Evolutionary conservation across 2,329 filamentous ascomycete species (phyloP).

Genomic region (Nakataea oryzae): DNA sequence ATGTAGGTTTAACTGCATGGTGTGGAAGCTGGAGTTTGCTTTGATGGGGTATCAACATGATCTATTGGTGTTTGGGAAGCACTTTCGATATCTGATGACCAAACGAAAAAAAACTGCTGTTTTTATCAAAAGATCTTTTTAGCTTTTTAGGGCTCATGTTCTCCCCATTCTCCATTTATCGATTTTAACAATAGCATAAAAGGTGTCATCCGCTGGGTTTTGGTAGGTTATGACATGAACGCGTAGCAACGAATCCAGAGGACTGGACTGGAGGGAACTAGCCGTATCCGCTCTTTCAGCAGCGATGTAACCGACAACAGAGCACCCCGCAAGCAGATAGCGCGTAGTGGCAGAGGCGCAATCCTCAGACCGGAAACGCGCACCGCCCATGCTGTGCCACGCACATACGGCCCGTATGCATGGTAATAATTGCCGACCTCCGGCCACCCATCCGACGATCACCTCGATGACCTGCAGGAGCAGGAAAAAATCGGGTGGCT

Average conservation of each 20-base stretch:
- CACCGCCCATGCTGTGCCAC: not conserved
- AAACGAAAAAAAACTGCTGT: not conserved
- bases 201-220: no score
- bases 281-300: no score
- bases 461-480: conserved; percentile 2
- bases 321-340: not conserved
- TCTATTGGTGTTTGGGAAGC: not conserved
- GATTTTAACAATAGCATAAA: no score
- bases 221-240: no score
- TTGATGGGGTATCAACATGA: not conserved
- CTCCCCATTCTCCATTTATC: no score
- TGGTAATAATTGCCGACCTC: not conserved
- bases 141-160: no score
- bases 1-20: not conserved
- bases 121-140: not conserved
- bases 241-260: no score
- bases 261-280: no score
- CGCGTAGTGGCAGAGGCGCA: not conserved
- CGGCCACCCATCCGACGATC: not conserved
- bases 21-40: not conserved
- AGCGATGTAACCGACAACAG: no score
- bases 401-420: not conserved
- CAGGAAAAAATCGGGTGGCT: not conserved
- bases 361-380: not conserved
- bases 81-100: not conserved